A percentile compares a stretch with the other conserved stretches of the same genome.
Conservation (phyloP, 192 early-diverging fungal species). For the Kickxella alabastrina region DNA sequence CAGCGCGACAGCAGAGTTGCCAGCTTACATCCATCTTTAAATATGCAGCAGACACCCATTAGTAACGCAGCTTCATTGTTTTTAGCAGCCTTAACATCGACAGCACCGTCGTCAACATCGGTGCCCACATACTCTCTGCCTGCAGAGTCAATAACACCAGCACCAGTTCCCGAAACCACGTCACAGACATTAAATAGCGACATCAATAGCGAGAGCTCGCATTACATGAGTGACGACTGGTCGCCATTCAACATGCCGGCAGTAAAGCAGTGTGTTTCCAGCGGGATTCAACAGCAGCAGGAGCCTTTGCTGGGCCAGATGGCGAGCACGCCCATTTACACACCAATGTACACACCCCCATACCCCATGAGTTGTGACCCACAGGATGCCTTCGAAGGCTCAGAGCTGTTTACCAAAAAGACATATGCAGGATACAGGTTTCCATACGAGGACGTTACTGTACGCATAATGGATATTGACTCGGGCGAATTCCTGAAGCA, state of each 20-base stretch:
- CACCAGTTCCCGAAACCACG: background rate
- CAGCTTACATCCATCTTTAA: background rate
- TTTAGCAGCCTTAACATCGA: background rate
- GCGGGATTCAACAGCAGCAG: background rate
- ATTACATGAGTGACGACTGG: conserved; percentile 19
- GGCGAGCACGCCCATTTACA: conserved; percentile 3
- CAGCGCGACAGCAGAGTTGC: too few relatives aligned
- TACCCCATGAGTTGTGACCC: conserved; percentile 4
- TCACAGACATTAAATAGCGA: background rate
- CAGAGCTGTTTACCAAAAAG: conserved; percentile 5
- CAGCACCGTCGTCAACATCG: background rate
- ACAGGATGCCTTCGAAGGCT: background rate
- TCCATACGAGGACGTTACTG: conserved; percentile 24
- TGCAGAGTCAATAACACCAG: too few relatives aligned
- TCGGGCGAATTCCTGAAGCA: conserved; percentile 36
- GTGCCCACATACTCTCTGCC: too few relatives aligned
- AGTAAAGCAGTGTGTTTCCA: conserved; percentile 16
- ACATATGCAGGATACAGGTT: conserved; percentile 27
- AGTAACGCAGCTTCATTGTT: background rate
- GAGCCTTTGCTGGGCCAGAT: conserved; percentile 15
- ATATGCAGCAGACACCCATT: background rate
- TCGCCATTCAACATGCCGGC: conserved; percentile 27
- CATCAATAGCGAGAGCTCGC: background rate
- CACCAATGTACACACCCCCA: conserved; percentile 9
- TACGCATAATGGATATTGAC: conserved; percentile 31